Percentiles rank a stretch among this genome's conserved stretches.
These are phyloP conservation scores for Vickermania ingenoplastis DNA, from an alignment of 208 protist species.

Conservation along the genomic window DNA sequence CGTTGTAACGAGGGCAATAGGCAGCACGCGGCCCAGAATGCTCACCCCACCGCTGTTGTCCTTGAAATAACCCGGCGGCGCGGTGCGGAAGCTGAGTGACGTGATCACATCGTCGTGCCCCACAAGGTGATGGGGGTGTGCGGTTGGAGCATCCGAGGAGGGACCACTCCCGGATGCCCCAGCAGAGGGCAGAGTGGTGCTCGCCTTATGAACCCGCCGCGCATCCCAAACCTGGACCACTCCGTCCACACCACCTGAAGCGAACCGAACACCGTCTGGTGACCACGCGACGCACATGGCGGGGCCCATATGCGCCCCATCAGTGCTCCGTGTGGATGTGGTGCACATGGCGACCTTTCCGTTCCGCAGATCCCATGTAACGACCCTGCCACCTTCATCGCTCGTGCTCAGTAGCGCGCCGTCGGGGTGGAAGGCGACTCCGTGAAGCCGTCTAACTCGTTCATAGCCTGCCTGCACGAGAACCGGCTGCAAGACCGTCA, in stretches of 20 bases:
- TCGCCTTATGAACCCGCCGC: conserved; percentile 23
- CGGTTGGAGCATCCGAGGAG: background rate
- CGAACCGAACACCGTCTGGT: conserved; percentile 64
- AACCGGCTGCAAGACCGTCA: conserved; percentile 5
- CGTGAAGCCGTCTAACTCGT: conserved; percentile 21
- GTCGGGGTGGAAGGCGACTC: conserved; percentile 70
- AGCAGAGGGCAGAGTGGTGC: background rate
- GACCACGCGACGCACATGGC: conserved; percentile 70
- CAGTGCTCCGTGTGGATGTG: background rate
- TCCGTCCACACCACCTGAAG: conserved; percentile 57
- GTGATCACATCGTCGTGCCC: conserved; percentile 80
- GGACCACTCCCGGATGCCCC: background rate
- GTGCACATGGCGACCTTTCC: conserved; percentile 51
- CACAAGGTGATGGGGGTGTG: conserved; percentile 13
- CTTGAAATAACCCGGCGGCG: conserved; percentile 7
- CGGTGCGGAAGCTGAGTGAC: conserved; percentile 52
- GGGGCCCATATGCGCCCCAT: conserved; percentile 45
- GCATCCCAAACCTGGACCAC: conserved; percentile 76
- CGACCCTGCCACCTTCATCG: conserved; percentile 58
- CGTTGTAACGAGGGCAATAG: conserved; percentile 50
- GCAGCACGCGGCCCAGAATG: conserved; percentile 18
- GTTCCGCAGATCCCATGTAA: conserved; percentile 65
- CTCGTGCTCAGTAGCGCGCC: conserved; percentile 53
- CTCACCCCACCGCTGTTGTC: background rate
- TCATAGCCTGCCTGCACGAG: conserved; percentile 64